phyloP scores from a whole-genome alignment of 352 stramenopile genomes.

The Phytophthora ohioensis region DNA sequence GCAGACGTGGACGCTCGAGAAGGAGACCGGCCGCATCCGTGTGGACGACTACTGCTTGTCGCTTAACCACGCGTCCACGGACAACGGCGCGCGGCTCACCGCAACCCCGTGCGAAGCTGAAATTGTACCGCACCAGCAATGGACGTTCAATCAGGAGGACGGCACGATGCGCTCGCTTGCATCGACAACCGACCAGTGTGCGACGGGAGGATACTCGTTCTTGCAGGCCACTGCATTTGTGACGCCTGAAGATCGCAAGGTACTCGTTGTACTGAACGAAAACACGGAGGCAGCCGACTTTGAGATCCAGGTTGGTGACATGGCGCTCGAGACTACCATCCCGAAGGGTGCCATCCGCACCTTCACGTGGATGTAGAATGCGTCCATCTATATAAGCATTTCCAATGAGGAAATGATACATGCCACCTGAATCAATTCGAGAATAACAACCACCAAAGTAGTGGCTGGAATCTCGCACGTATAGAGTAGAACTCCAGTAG shows the following conservation, averaged over 20 bases:
- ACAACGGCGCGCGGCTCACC: slow-evolving; percentile 55
- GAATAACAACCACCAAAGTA: neutral
- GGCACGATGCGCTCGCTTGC: slow-evolving; percentile 54
- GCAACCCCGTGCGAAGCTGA: slow-evolving; percentile 47
- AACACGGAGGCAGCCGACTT: slow-evolving; percentile 78
- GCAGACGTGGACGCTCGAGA: slow-evolving; percentile 69
- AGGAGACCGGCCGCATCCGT: slow-evolving; percentile 47
- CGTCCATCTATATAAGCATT: slow-evolving; percentile 3
- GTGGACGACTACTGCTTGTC: slow-evolving; percentile 68
- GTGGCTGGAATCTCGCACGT: neutral
- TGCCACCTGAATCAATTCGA: slow-evolving; percentile 1
- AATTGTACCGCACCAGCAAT: slow-evolving; percentile 53
- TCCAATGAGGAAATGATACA: neutral
- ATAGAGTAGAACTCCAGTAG: neutral
- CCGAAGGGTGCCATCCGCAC: slow-evolving; percentile 73
- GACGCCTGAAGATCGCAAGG: slow-evolving; percentile 73
- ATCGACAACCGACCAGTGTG: slow-evolving; percentile 57
- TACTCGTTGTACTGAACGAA: slow-evolving; percentile 84
- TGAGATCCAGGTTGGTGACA: slow-evolving; percentile 57
- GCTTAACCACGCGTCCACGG: slow-evolving; percentile 62
- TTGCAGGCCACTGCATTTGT: slow-evolving; percentile 72
- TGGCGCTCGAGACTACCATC: slow-evolving; percentile 51
- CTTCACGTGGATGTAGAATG: slow-evolving; percentile 21
- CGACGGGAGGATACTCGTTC: slow-evolving; percentile 80
- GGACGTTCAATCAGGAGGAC: slow-evolving; percentile 57